These are phyloP conservation scores for Rhynchospora tenuis DNA, from an alignment of 176 grass and related monocot species.

Conservation along the genomic window DNA sequence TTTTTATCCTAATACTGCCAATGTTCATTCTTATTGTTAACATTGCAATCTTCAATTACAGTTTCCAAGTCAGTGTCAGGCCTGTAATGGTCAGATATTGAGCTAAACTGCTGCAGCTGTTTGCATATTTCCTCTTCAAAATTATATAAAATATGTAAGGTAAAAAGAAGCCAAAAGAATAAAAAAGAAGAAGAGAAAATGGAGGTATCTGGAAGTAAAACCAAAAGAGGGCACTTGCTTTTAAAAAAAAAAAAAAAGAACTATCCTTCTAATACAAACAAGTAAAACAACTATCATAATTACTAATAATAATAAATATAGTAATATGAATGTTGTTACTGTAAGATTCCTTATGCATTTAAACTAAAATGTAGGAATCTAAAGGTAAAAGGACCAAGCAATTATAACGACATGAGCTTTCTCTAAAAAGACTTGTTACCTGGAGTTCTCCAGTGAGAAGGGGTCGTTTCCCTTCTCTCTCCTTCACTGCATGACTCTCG, in stretches of 20 bases:
- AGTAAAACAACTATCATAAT: background rate
- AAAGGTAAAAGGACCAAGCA: background rate
- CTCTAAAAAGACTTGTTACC: background rate
- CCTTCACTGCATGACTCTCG: slow-evolving; percentile 63
- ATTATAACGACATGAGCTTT: background rate
- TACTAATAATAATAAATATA: background rate
- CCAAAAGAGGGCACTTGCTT: background rate
- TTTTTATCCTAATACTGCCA: background rate
- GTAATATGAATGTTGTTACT: background rate
- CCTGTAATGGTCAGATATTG: background rate
- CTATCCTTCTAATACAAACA: background rate
- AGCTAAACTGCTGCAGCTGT: background rate
- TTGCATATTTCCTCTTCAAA: background rate
- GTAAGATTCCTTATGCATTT: background rate
- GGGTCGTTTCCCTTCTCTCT: slow-evolving; percentile 83
- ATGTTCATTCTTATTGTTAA: background rate
- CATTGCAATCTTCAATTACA: background rate
- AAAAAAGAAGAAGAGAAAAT: background rate
- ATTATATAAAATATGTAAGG: background rate
- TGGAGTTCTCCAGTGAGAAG: slow-evolving; percentile 76
- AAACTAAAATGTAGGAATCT: background rate
- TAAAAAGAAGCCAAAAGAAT: background rate
- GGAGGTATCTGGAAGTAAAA: background rate
- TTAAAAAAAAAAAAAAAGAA: background rate
- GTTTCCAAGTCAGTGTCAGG: background rate